Evolutionary conservation across 805 yeast species (phyloP), one percentile per base, ranked within the genome.

Genomic region (Suhomyces kilbournensis): DNA sequence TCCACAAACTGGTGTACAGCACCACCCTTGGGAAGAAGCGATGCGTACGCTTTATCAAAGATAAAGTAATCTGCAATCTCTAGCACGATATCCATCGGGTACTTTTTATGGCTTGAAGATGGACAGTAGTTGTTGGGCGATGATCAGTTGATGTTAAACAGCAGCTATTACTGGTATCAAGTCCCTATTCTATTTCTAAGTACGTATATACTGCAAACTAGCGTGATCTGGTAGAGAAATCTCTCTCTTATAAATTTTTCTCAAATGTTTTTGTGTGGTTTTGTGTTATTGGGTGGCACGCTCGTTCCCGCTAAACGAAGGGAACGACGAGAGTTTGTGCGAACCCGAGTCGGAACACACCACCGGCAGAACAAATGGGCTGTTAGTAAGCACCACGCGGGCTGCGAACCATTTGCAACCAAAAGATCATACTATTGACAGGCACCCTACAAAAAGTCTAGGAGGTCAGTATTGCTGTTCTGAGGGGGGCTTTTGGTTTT

Each of bases 1-100:
- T 49, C 51, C 39, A 65, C 52, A 50, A 53, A 59, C 50, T 60
- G 53, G 67, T 76, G 65, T 23, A 63, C 64, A 15, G 76, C 70
- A 44, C 84, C 67, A 8, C 82, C 70, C 7, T 77, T 74, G 14
- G 97, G 97, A 46, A 90, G 73, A 2, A 82, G 55, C 40, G 72
- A 72, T 28, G 97, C 88, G 62, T 91, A 93, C 15, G 82, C 72
- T 66, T 75, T 77, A 72, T 94, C 99, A 48, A 93, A 80, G 26
- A 83, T 62, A 60, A 72, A 88, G 46, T 88, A 77, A 71, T 94
- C 99, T 45, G 76, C 71, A 22, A 83, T 74, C 69, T 94, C 99
- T 49, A 94, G 79, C 22, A 90, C 91, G 64, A 94, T 75, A 86
- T 94, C 99, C 99, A 94, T 93, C 45, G 23, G 44, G 23, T 28